Evolutionary conservation across 257 asterid species (phyloP), one percentile per base, ranked within the genome.

Genomic region (Penstemon newberryi): DNA sequence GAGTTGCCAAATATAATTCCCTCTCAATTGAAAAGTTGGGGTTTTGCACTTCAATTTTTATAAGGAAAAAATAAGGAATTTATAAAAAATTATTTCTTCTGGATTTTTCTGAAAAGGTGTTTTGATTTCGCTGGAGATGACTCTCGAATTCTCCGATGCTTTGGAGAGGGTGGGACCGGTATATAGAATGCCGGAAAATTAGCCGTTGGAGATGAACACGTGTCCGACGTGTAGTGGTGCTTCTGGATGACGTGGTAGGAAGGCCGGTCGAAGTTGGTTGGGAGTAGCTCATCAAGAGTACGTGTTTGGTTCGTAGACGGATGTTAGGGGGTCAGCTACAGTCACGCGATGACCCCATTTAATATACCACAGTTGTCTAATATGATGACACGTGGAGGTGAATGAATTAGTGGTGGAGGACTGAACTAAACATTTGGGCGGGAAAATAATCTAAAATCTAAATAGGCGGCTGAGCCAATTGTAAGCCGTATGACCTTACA

Each of bases 181-280:
- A 25, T 25, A 25, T 46, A 13, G 37, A 47, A 63, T 6, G 33
- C 33, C 11, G 56, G 9, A 63, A 47, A 63, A 46, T 9, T 63
- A 63, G 68, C 68, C 68, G 68, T 63, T 63, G 56, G 44, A 5
- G 9, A 25, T 8, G 19, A 42, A 3, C 60, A 63, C 67, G 67
- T 63, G 67, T 37, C 41, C 7, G 10, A 19, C 0, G n/a, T 19
- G 5, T 55, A 19, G 55, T 6, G 68, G 56, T 15, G 3, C 33
- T 25, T 2, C 44, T 0, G 9, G 54, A 5, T 62, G 67, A 62
- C 67, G 67, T 62, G 67, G 55, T 13, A 0, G 67, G 45, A 18
- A 4, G 50, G 67, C 44, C 59, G 42, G n/a, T 15, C 8, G 18
- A 25, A 8, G 68, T 63, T 43, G 68, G 68, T 56, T 63, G 68